These are phyloP conservation scores for Hypericum perforatum DNA, from an alignment of 345 rosid species.

Conservation along the genomic window DNA sequence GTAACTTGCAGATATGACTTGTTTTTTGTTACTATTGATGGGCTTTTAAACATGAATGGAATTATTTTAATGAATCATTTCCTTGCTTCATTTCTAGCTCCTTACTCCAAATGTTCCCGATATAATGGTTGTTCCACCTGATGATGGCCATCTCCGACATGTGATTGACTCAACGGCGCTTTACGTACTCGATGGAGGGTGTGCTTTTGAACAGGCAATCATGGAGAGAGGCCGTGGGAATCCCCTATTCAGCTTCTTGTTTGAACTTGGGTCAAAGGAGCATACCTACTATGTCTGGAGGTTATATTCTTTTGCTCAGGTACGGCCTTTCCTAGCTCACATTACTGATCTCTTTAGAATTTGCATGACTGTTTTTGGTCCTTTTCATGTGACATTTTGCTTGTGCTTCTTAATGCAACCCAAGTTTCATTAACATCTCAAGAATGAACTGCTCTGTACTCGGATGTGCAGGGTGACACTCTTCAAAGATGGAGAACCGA, in stretches of 20 bases:
- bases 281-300: slow-evolving; percentile 98
- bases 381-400: too few species aligned
- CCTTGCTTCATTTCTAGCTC: slow-evolving; percentile 39
- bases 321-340: slow-evolving; percentile 12
- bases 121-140: slow-evolving; percentile 80
- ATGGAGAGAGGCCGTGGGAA: slow-evolving; percentile 99
- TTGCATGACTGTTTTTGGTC: too few species aligned
- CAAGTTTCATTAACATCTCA: not conserved
- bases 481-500: slow-evolving; percentile 98
- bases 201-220: slow-evolving; percentile 97
- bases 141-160: slow-evolving; percentile 76
- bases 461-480: slow-evolving; percentile 70
- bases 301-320: slow-evolving; percentile 97
- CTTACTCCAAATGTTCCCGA: slow-evolving; percentile 98
- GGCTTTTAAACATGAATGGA: not conserved
- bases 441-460: not conserved
- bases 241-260: slow-evolving; percentile 81
- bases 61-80: not conserved
- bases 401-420: too few species aligned
- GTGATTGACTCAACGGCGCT: slow-evolving; percentile 95
- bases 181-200: slow-evolving; percentile 94
- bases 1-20: too few species aligned
- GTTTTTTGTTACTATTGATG: too few species aligned
- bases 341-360: not conserved
- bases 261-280: slow-evolving; percentile 90